Base-by-base conservation (phyloP, 768 basidiomycete species). In the Terana coerulea region DNA sequence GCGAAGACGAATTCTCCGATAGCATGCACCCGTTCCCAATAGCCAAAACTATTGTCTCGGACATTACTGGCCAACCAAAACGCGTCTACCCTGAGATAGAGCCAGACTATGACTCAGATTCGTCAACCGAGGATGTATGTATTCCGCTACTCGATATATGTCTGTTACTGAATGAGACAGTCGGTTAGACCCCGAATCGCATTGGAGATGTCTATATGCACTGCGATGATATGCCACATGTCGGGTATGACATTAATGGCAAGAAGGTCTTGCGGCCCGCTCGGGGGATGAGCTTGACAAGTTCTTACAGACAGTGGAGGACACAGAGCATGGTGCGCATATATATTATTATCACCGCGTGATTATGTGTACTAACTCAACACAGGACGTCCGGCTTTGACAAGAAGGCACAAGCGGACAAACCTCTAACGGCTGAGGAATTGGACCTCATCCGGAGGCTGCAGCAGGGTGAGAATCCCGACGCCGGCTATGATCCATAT, bases 171-270 rank as follows among this genome's bases (percentile, higher is more conserved):
- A 29, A 26, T 24, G 51, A 25, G 25, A 24, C 4, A 19, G 17
- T 54, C 2, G 5, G 9, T 3, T 58, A 98, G 94, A 80, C 84
- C 48, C 90, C 89, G n/a, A 98, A 97, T 65, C 91, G 95, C 53
- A 83, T 97, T 59, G 97, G 97, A 47, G 80, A 95, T 69, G 75
- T 99, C 55, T 97, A 97, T 40, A 87, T 88, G 79, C 94, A 99
- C 63, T 99, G 95, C 93, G 97, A 98, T 66, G 95, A 98, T 74
- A 75, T 99, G 59, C 97, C 97, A n/a, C 97, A 99, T 69, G 80
- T 99, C 64, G 97, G 97, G 40, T 99, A 99, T 71, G 83, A 93
- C 68, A 84, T 98, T 60, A 82, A 94, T 66, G 97, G 97, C 48
- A 95, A 92, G 72, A 86, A 86, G 66, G 85, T 99, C 42, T 78